These are phyloP conservation scores for Mycena maculata DNA, from an alignment of 768 basidiomycete species.

Conservation along the genomic window DNA sequence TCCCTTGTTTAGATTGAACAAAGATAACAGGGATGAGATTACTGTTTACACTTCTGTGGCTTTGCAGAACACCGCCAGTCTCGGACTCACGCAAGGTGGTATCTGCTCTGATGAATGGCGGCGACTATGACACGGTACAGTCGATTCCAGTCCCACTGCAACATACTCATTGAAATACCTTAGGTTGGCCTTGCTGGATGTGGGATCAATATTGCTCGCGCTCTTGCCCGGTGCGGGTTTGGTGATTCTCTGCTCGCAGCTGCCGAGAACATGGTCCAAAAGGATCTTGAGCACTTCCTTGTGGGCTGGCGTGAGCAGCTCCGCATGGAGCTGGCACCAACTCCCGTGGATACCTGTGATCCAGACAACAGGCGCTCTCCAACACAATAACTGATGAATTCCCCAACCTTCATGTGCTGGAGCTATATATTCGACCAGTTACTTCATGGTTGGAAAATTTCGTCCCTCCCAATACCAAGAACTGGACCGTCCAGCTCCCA, in stretches of 20 bases:
- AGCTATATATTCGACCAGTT: too few species aligned
- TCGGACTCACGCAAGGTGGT: too few species aligned
- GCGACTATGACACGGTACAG: neutral
- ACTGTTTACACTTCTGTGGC: too few species aligned
- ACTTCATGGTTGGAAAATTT: too few species aligned
- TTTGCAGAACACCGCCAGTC: too few species aligned
- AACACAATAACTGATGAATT: neutral
- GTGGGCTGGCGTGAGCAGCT: neutral
- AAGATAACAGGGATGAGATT: too few species aligned
- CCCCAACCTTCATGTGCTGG: too few species aligned
- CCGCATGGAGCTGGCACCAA: neutral
- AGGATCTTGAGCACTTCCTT: neutral
- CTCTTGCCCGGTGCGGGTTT: neutral
- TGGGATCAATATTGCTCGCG: neutral
- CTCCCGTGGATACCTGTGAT: neutral
- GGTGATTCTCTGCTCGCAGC: neutral
- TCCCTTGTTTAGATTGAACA: too few species aligned
- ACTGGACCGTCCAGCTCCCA: too few species aligned
- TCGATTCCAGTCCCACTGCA: neutral
- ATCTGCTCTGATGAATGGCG: too few species aligned
- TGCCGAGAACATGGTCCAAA: neutral
- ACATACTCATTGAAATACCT: neutral
- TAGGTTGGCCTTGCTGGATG: neutral
- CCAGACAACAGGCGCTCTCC: too few species aligned
- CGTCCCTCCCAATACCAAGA: too few species aligned